phyloP scores from a whole-genome alignment of 441 rosid species.

The Corymbia citriodora region DNA sequence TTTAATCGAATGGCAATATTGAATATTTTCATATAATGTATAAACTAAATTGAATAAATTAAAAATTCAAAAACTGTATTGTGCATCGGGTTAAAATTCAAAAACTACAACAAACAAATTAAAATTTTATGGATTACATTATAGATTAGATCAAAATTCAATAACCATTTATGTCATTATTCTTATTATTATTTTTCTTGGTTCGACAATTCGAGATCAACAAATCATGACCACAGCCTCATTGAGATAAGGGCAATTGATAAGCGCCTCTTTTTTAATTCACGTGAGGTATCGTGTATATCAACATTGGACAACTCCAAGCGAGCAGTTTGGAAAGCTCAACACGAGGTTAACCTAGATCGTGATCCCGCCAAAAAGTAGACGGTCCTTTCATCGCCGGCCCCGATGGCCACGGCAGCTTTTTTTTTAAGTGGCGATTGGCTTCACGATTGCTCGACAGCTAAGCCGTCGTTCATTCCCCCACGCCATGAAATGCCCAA shows the following conservation, averaged over 20 bases:
- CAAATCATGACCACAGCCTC: accelerated
- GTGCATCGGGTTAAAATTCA: no score
- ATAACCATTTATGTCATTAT: no score
- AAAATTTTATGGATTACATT: no score
- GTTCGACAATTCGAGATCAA: no score
- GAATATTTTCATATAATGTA: no score
- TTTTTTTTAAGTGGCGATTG: accelerated
- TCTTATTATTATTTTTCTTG: no score
- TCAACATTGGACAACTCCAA: not conserved
- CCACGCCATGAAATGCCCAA: not conserved
- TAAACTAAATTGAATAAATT: no score
- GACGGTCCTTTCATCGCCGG: not conserved
- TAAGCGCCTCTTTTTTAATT: not conserved
- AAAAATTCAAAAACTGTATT: no score
- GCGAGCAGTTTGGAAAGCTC: accelerated
- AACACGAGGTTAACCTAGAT: not conserved
- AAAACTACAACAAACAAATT: no score
- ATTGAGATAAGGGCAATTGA: accelerated
- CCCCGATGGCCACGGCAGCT: not conserved
- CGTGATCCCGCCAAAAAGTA: not conserved
- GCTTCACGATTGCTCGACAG: not conserved
- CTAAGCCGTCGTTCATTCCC: not conserved
- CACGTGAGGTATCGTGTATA: accelerated
- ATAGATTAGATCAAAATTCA: no score
- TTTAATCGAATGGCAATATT: no score